These are phyloP conservation scores for Plasmodium blacklocki DNA, from an alignment of 169 alveolate species.

Conservation along the genomic window DNA sequence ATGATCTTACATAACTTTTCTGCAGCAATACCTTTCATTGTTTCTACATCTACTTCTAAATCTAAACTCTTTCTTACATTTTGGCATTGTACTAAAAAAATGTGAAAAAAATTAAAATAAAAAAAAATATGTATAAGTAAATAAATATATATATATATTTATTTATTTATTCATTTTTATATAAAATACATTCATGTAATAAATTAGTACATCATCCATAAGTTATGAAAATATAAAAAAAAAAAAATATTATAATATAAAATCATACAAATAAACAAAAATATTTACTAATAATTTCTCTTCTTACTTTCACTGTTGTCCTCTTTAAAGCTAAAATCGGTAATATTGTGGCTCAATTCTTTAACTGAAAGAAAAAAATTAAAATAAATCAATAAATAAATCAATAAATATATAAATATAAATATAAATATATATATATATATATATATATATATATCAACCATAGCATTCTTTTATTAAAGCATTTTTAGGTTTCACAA, in stretches of 20 bases:
- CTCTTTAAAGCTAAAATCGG: conserved; percentile 26
- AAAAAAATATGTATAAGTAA: not conserved
- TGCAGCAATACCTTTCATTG: conserved; percentile 28
- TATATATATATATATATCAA: not conserved
- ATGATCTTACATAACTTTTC: conserved; percentile 53
- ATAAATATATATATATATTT: not conserved
- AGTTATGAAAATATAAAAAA: not conserved
- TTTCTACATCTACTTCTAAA: conserved; percentile 28
- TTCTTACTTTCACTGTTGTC: not conserved
- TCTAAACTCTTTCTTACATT: conserved; percentile 42
- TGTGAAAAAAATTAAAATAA: not conserved
- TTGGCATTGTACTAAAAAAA: conserved; percentile 33
- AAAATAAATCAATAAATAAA: not conserved
- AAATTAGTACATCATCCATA: not conserved
- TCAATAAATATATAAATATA: too few species aligned
- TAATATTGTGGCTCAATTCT: conserved; percentile 37
- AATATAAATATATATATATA: not conserved
- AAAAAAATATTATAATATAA: too few species aligned
- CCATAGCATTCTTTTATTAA: too few species aligned
- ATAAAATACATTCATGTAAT: not conserved
- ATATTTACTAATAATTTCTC: not conserved
- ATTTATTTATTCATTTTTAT: not conserved
- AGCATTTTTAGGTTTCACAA: not conserved
- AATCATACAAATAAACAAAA: not conserved
- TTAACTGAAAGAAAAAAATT: conserved; percentile 14